A percentile compares a stretch with the other conserved stretches of the same genome.
Conservation (phyloP, 352 stramenopile species). For the Phytophthora boehmeriae region DNA sequence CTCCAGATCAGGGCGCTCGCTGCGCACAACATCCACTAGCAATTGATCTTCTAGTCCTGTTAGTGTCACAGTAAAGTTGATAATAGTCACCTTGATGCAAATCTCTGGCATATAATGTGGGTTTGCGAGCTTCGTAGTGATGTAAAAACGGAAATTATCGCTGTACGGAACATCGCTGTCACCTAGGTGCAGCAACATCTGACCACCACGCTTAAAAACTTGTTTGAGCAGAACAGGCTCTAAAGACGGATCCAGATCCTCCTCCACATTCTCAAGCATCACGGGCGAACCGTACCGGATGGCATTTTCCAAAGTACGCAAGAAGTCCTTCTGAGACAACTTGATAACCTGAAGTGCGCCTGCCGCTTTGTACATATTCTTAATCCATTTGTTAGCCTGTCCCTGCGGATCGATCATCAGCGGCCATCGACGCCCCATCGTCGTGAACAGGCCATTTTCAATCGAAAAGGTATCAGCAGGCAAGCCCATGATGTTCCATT, state of each 20-base stretch:
- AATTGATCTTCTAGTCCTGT: slow-evolving; percentile 93
- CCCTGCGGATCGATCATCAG: slow-evolving; percentile 95
- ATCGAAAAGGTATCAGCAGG: slow-evolving; percentile 94
- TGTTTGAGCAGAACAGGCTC: slow-evolving; percentile 94
- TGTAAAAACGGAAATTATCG: slow-evolving; percentile 93
- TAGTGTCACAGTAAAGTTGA: slow-evolving; percentile 95
- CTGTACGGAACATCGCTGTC: slow-evolving; percentile 93
- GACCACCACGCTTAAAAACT: slow-evolving; percentile 92
- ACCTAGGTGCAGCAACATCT: slow-evolving; percentile 89
- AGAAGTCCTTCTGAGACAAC: slow-evolving; percentile 91
- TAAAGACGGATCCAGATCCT: slow-evolving; percentile 92
- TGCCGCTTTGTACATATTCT: slow-evolving; percentile 90
- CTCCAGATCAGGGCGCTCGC: slow-evolving; percentile 92
- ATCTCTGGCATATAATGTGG: slow-evolving; percentile 96
- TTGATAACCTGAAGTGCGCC: slow-evolving; percentile 93
- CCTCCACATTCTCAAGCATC: slow-evolving; percentile 94
- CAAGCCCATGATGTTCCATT: slow-evolving; percentile 94
- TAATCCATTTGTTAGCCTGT: slow-evolving; percentile 95
- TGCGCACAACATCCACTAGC: slow-evolving; percentile 92
- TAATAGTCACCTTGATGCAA: slow-evolving; percentile 95
- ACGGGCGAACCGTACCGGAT: slow-evolving; percentile 92
- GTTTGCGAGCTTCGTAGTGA: slow-evolving; percentile 95
- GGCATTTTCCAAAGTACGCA: slow-evolving; percentile 92
- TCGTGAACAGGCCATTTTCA: slow-evolving; percentile 94
- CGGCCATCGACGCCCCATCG: slow-evolving; percentile 89